Evolutionary conservation across 495 filamentous ascomycete species (phyloP).

Genomic region (Neurospora tetraspora): DNA sequence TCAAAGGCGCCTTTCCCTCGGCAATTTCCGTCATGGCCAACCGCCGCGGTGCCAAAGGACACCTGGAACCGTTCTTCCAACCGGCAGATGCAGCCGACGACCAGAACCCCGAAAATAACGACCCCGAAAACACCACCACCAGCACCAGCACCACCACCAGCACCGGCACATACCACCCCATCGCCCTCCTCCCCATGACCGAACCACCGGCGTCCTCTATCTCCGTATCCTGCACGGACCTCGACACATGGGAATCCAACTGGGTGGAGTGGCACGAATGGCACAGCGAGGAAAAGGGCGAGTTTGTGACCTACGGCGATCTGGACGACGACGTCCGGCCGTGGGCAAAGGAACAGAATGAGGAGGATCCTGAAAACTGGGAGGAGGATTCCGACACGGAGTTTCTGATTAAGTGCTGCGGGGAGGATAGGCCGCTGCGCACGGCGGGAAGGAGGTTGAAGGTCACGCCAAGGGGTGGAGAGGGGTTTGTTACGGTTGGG

Average conservation of each 20-base stretch:
- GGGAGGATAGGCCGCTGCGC: conserved; percentile 4
- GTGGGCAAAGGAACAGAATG: conserved; percentile 2
- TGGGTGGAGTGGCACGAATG: conserved; percentile 8
- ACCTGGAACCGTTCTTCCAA: conserved; percentile 12
- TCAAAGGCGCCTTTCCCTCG: conserved; percentile 12
- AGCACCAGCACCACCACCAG: neutral
- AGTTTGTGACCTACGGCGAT: conserved; percentile 11
- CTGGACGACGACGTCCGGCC: conserved; percentile 11
- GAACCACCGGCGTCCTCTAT: conserved; percentile 13
- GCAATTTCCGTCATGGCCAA: conserved; percentile 13
- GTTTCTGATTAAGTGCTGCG: conserved; percentile 9
- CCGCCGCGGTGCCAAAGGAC: neutral
- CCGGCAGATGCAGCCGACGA: neutral
- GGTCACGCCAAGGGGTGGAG: conserved; percentile 3
- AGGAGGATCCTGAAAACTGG: conserved; percentile 7
- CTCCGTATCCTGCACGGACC: conserved; percentile 5
- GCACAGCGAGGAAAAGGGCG: conserved; percentile 1
- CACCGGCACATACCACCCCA: conserved; percentile 11
- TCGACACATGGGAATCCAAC: conserved; percentile 10
- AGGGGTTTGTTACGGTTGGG: conserved; percentile 4
- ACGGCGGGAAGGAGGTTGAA: conserved; percentile 3
- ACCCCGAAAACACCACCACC: neutral
- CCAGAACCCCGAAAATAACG: neutral
- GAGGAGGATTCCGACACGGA: conserved; percentile 8
- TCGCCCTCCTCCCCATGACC: conserved; percentile 10